Evolutionary conservation across 306 rosid species (phyloP).

Genomic region (Erythrophleum fordii): DNA sequence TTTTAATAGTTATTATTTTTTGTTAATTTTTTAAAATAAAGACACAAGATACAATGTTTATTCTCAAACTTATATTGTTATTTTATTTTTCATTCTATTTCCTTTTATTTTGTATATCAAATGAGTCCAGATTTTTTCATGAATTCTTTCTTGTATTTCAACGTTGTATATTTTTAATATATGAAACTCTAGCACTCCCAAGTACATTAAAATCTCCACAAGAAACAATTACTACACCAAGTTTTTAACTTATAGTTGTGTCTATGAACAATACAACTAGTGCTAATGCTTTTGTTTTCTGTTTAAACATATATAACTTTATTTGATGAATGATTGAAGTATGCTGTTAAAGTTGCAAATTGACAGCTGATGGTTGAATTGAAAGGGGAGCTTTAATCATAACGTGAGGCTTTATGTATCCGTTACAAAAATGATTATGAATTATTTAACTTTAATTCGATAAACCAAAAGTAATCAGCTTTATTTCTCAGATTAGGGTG

Average conservation of each 20-base stretch:
- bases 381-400: neutral
- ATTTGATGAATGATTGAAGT: neutral
- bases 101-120: too few relatives aligned
- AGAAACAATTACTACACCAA: neutral
- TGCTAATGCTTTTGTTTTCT: neutral
- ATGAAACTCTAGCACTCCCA: too few relatives aligned
- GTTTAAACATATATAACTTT: neutral
- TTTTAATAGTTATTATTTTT: too few relatives aligned
- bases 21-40: too few relatives aligned
- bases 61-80: too few relatives aligned
- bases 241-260: neutral
- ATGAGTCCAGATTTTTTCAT: too few relatives aligned
- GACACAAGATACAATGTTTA: too few relatives aligned
- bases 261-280: neutral
- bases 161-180: too few relatives aligned
- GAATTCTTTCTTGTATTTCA: too few relatives aligned
- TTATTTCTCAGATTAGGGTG: neutral
- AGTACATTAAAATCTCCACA: too few relatives aligned
- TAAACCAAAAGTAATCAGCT: neutral
- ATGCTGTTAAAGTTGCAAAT: neutral
- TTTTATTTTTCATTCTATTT: too few relatives aligned
- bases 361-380: conserved; percentile 6
- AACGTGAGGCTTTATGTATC: neutral
- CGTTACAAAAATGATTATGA: neutral
- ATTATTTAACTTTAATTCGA: neutral